Conservation (phyloP, 2,329 filamentous ascomycete species). For the Diaporthe citri region DNA sequence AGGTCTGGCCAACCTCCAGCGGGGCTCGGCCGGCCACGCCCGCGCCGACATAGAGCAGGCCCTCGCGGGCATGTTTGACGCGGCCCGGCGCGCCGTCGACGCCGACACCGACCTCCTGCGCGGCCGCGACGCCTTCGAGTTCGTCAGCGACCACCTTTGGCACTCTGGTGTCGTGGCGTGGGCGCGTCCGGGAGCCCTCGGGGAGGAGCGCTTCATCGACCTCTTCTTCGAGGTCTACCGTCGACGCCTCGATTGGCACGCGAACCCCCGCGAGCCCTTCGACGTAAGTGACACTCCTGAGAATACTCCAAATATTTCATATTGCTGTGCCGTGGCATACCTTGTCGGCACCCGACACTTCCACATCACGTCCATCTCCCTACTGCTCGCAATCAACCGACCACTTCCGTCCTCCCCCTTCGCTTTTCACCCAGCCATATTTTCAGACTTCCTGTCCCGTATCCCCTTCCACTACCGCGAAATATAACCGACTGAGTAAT, state of each 20-base stretch:
- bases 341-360: no score
- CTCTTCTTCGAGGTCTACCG: constrained; percentile 16
- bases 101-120: neutral
- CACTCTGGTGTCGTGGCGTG: neutral
- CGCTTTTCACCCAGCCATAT: neutral
- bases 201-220: neutral
- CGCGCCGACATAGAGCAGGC: neutral
- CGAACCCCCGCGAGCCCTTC: constrained; percentile 20
- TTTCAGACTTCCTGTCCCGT: neutral
- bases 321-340: no score
- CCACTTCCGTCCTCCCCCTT: neutral
- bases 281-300: neutral
- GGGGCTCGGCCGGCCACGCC: neutral
- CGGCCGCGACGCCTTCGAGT: neutral
- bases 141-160: neutral
- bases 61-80: constrained; percentile 10
- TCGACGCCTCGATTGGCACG: constrained; percentile 8
- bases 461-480: neutral
- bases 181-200: neutral
- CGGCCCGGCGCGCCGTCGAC: neutral
- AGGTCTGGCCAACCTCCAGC: neutral
- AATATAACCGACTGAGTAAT: neutral
- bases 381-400: neutral
- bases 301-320: no score
- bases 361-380: neutral